A percentile compares a stretch with the other conserved stretches of the same genome.
phyloP scores from a whole-genome alignment of 2,329 filamentous ascomycete species.

The Mollisia scopiformis region DNA sequence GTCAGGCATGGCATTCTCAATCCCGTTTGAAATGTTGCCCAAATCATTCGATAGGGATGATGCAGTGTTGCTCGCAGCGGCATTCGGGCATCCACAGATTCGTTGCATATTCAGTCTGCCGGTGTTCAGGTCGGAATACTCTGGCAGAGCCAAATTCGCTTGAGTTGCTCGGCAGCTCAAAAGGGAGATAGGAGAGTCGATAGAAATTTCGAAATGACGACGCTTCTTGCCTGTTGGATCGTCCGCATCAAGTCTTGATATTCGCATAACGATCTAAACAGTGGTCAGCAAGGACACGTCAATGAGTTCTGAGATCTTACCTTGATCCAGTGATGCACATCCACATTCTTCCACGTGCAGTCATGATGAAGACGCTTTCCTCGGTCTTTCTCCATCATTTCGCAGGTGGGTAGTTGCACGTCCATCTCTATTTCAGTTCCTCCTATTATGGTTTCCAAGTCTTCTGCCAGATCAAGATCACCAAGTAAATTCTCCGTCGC shows the following conservation, averaged over 20 bases:
- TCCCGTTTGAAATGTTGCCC: background rate
- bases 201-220: conserved; percentile 77
- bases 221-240: conserved; percentile 61
- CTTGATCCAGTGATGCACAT: conserved; percentile 81
- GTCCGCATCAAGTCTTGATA: conserved; percentile 68
- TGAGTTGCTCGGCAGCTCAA: conserved; percentile 74
- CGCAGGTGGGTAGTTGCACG: conserved; percentile 72
- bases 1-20: background rate
- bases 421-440: conserved; percentile 78
- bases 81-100: conserved; percentile 67
- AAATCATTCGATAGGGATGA: conserved; percentile 36
- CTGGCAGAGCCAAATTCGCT: conserved; percentile 70
- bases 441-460: conserved; percentile 57
- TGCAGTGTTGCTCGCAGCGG: conserved; percentile 40
- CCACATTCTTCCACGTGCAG: conserved; percentile 73
- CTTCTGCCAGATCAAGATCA: conserved; percentile 49
- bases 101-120: conserved; percentile 43
- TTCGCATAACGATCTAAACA: conserved; percentile 70
- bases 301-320: conserved; percentile 43
- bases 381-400: conserved; percentile 66
- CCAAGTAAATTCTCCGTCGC: conserved; percentile 64
- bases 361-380: conserved; percentile 67
- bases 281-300: conserved; percentile 10
- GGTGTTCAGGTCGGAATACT: conserved; percentile 61
- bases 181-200: conserved; percentile 77